Percentiles rank a stretch among this genome's conserved stretches.
Evolutionary conservation across 306 rosid genomes (phyloP).

Genomic region (Vigna angularis): DNA sequence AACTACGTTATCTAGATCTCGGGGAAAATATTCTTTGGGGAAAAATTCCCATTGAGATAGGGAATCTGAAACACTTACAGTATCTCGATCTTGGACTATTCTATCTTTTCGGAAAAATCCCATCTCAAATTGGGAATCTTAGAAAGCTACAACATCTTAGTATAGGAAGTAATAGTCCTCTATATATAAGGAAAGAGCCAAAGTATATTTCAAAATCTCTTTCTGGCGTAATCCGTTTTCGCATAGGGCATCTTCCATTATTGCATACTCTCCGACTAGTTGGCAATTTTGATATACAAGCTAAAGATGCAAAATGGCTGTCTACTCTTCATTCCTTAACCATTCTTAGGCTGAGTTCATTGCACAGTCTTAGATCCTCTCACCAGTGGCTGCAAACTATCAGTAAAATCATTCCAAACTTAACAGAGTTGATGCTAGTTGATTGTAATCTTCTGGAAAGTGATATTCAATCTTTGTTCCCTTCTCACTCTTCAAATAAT

Average conservation of each 20-base stretch:
- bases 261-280: conserved; percentile 7
- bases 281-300: not conserved
- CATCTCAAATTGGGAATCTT: not conserved
- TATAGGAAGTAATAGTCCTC: not conserved
- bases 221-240: not conserved
- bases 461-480: not conserved
- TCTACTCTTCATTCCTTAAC: conserved; percentile 15
- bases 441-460: not conserved
- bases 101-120: not conserved
- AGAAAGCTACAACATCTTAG: not conserved
- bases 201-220: not conserved
- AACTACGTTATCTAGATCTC: not conserved
- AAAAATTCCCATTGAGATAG: too few species aligned
- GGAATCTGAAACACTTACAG: not conserved
- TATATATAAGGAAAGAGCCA: fast-evolving
- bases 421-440: not conserved
- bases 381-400: not conserved
- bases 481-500: not conserved
- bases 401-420: conserved; percentile 5
- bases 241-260: not conserved
- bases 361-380: not conserved
- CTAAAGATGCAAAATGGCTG: not conserved
- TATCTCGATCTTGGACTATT: not conserved
- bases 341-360: not conserved
- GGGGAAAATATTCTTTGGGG: too few species aligned